Conservation (phyloP, 768 basidiomycete genomes). For the Auricularia heimuer region DNA sequence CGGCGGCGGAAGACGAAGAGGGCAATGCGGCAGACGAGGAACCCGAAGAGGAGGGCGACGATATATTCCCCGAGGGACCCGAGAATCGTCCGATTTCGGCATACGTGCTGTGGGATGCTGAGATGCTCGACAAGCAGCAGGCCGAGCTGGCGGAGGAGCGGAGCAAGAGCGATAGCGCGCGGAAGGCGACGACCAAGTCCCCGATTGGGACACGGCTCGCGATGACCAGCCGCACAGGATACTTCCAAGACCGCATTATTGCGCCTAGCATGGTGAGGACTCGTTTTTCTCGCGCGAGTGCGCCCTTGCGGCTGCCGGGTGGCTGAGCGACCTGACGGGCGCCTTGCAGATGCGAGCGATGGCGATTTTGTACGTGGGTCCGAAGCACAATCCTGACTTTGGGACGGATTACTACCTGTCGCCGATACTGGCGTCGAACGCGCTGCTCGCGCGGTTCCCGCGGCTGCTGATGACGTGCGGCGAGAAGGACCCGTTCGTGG, state of each 20-base stretch:
- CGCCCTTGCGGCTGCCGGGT: neutral
- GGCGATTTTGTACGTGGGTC: slow-evolving; percentile 96
- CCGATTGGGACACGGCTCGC: slow-evolving; percentile 82
- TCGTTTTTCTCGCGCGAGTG: neutral
- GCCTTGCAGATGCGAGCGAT: slow-evolving; percentile 92
- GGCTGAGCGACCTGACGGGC: slow-evolving; percentile 1
- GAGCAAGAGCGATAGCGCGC: slow-evolving; percentile 30
- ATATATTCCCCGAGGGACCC: slow-evolving; percentile 41
- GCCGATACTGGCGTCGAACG: slow-evolving; percentile 78
- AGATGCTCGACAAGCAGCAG: slow-evolving; percentile 39
- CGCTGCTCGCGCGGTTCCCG: slow-evolving; percentile 85
- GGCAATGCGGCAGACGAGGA: slow-evolving; percentile 47
- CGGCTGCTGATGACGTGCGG: slow-evolving; percentile 91
- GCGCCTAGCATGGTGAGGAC: slow-evolving; percentile 87
- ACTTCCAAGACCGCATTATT: slow-evolving; percentile 88
- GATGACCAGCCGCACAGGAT: slow-evolving; percentile 91
- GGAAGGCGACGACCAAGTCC: slow-evolving; percentile 13
- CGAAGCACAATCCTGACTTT: slow-evolving; percentile 89
- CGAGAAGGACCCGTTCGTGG: slow-evolving; percentile 92
- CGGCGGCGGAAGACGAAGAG: slow-evolving; percentile 14
- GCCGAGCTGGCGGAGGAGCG: slow-evolving; percentile 38
- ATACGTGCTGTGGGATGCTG: slow-evolving; percentile 47
- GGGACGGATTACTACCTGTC: slow-evolving; percentile 92
- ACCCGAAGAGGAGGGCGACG: slow-evolving; percentile 40
- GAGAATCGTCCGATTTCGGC: slow-evolving; percentile 69